phyloP scores from a whole-genome alignment of 1,139 yeast genomes.

The Geotrichum candidum region DNA sequence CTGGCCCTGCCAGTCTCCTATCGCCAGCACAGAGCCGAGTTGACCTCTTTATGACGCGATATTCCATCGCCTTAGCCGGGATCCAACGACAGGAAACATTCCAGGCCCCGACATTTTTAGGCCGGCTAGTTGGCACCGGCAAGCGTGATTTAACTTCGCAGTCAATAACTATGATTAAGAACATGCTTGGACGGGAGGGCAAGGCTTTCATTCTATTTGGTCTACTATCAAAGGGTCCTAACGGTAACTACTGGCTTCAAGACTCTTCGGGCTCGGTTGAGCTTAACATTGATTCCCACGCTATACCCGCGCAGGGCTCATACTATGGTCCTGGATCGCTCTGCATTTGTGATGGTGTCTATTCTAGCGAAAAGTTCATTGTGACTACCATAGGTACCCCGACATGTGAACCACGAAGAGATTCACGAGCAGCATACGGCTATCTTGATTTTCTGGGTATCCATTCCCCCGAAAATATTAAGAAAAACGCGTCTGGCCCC shows the following conservation, averaged over 20 bases:
- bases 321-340: constrained; percentile 77
- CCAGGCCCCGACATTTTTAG: constrained; percentile 39
- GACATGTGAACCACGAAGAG: constrained; percentile 70
- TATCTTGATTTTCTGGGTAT: constrained; percentile 73
- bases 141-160: constrained; percentile 33
- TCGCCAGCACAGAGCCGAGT: constrained; percentile 33
- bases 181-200: constrained; percentile 79
- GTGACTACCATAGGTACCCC: constrained; percentile 82
- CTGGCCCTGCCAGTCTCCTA: constrained; percentile 29
- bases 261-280: constrained; percentile 78
- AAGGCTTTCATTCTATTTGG: constrained; percentile 74
- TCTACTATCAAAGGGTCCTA: constrained; percentile 53
- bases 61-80: constrained; percentile 59
- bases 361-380: constrained; percentile 61
- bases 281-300: constrained; percentile 52
- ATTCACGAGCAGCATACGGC: constrained; percentile 65
- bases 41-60: constrained; percentile 44
- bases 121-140: constrained; percentile 19
- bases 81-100: constrained; percentile 71
- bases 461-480: constrained; percentile 37
- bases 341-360: constrained; percentile 79
- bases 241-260: constrained; percentile 69
- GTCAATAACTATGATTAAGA: constrained; percentile 70
- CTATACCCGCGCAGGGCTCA: constrained; percentile 59
- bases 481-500: constrained; percentile 21